Conservation (phyloP, 2,329 filamentous ascomycete genomes). For the Zalaria obscura region DNA sequence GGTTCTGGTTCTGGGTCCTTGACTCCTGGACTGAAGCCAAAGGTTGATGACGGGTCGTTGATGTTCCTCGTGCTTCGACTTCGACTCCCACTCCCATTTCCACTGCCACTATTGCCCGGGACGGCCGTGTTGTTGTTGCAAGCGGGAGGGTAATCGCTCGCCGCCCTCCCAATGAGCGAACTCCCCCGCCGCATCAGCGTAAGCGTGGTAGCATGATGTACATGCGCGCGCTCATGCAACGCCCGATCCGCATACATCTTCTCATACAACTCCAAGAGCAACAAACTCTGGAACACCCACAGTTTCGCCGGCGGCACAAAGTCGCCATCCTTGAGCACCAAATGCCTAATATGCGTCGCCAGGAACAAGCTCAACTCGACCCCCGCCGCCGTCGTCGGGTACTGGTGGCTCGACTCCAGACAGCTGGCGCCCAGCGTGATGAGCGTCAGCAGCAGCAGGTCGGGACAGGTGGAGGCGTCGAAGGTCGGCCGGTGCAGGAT, state of each 20-base stretch:
- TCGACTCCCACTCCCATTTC: too few relatives aligned
- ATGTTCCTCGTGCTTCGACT: too few relatives aligned
- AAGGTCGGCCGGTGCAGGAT: slow-evolving; percentile 94
- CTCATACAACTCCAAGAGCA: slow-evolving; percentile 85
- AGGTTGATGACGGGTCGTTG: too few relatives aligned
- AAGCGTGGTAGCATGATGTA: slow-evolving; percentile 90
- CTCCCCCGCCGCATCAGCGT: slow-evolving; percentile 90
- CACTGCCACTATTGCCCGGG: too few relatives aligned
- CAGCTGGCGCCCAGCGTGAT: slow-evolving; percentile 88
- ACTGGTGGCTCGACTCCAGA: slow-evolving; percentile 67
- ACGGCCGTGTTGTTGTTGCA: slow-evolving; percentile 24
- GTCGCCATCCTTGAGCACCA: slow-evolving; percentile 82
- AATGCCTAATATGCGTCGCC: slow-evolving; percentile 87
- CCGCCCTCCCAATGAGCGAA: slow-evolving; percentile 74
- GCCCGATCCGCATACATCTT: slow-evolving; percentile 94
- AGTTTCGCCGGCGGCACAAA: slow-evolving; percentile 86
- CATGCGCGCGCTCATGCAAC: slow-evolving; percentile 86
- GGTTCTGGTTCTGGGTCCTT: too few relatives aligned
- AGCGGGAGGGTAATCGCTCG: slow-evolving; percentile 71
- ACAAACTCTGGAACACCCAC: slow-evolving; percentile 86
- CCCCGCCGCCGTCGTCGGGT: slow-evolving; percentile 59
- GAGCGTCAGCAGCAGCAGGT: slow-evolving; percentile 70
- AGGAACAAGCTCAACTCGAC: slow-evolving; percentile 78
- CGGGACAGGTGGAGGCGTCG: slow-evolving; percentile 71
- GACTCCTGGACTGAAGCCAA: too few relatives aligned